Conservation (phyloP, 1,284 basidiomycete species). For the Apiotrichum porosum region DNA sequence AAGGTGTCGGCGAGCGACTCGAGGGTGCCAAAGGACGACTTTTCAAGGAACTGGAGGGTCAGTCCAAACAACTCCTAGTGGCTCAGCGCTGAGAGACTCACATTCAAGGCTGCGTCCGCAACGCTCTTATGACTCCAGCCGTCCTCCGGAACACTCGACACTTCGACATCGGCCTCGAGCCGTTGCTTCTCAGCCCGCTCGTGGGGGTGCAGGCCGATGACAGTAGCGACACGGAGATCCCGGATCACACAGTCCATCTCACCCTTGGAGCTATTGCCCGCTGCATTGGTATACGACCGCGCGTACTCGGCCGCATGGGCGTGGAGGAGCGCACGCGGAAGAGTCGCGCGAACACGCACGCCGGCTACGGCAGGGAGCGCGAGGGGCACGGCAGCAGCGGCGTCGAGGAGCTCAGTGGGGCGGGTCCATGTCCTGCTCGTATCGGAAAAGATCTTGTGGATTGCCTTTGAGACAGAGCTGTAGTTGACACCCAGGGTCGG, state of each 20-base stretch:
- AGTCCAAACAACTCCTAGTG: no score
- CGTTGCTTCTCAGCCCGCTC: conserved; percentile 67
- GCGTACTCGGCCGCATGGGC: conserved; percentile 25
- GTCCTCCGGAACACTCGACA: conserved; percentile 34
- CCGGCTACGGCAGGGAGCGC: conserved; percentile 23
- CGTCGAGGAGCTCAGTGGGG: conserved; percentile 27
- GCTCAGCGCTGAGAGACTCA: conserved; percentile 33
- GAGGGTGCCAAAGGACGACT: conserved; percentile 62
- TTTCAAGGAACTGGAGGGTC: conserved; percentile 44
- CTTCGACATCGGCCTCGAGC: conserved; percentile 59
- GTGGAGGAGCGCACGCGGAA: conserved; percentile 37
- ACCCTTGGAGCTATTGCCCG: neutral
- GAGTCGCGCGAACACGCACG: conserved; percentile 19
- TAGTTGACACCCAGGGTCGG: conserved; percentile 47
- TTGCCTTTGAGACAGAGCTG: conserved; percentile 39
- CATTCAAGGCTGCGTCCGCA: conserved; percentile 49
- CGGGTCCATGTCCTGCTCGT: conserved; percentile 7
- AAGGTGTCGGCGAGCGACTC: conserved; percentile 67
- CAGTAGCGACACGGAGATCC: conserved; percentile 54
- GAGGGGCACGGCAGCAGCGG: conserved; percentile 18
- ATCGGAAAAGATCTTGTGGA: conserved; percentile 25
- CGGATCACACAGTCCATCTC: conserved; percentile 41
- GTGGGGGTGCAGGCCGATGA: conserved; percentile 69
- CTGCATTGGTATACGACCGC: conserved; percentile 2
- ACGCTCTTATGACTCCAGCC: conserved; percentile 50